A percentile compares a stretch with the other conserved stretches of the same genome.
Evolutionary conservation across 139 green algal species (phyloP).

Genomic region (Chlorella ohadii): DNA sequence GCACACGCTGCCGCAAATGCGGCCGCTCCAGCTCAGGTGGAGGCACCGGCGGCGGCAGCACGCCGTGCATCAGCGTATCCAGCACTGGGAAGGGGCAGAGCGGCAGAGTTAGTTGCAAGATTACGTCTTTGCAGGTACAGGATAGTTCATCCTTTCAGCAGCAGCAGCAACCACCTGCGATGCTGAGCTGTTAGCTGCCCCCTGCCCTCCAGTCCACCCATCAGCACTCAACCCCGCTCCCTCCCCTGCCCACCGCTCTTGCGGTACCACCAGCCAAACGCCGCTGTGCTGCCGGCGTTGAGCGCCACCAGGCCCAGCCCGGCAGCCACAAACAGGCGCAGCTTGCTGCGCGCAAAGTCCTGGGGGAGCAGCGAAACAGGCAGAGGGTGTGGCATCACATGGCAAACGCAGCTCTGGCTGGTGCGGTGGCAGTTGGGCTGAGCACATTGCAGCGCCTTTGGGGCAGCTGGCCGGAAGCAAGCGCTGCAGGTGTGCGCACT

Average conservation of each 20-base stretch:
- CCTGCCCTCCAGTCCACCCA: too few species aligned
- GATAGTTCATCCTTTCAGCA: too few species aligned
- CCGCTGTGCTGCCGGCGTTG: not conserved
- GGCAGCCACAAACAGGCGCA: conserved; percentile 11
- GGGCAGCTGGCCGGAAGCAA: not conserved
- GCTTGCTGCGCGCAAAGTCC: conserved; percentile 17
- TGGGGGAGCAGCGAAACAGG: not conserved
- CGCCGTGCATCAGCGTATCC: conserved; percentile 16
- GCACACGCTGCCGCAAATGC: not conserved
- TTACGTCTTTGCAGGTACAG: too few species aligned
- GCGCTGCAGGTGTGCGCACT: not conserved
- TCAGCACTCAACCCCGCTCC: not conserved
- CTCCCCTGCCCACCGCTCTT: not conserved
- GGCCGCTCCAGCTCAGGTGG: conserved; percentile 1
- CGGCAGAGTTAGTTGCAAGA: too few species aligned
- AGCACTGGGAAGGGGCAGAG: conserved; percentile 9
- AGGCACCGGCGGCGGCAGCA: conserved; percentile 20
- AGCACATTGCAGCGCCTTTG: not conserved
- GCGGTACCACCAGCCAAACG: conserved; percentile 8
- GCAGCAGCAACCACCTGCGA: too few species aligned
- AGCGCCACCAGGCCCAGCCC: conserved; percentile 13
- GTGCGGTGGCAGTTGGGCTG: too few species aligned
- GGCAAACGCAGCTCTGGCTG: too few species aligned
- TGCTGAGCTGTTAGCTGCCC: too few species aligned
- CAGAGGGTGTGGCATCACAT: too few species aligned